phyloP scores from a whole-genome alignment of 1,139 yeast genomes.

The Zygosaccharomyces sapae region DNA sequence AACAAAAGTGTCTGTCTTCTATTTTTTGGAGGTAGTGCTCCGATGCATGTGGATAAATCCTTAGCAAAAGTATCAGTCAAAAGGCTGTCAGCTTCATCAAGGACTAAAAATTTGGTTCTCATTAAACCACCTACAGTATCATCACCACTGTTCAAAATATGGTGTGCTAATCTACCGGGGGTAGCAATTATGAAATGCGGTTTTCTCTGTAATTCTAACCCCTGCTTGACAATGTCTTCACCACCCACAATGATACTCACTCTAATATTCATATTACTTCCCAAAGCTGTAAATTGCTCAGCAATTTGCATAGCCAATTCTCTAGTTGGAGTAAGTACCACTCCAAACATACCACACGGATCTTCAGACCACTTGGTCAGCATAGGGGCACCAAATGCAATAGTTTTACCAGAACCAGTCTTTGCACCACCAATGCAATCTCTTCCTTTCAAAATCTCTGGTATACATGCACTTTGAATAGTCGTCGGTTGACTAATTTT shows the following conservation, averaged over 20 bases:
- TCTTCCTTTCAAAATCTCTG: slow-evolving; percentile 65
- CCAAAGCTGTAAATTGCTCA: slow-evolving; percentile 91
- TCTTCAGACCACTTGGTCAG: slow-evolving; percentile 90
- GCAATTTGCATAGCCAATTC: slow-evolving; percentile 96
- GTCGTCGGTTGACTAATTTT: slow-evolving; percentile 77
- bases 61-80: slow-evolving; percentile 79
- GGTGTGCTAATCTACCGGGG: slow-evolving; percentile 95
- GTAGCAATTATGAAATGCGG: slow-evolving; percentile 97
- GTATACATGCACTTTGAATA: slow-evolving; percentile 86
- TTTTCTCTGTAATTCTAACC: slow-evolving; percentile 69
- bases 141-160: slow-evolving; percentile 81
- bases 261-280: slow-evolving; percentile 80
- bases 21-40: slow-evolving; percentile 62
- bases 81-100: slow-evolving; percentile 95
- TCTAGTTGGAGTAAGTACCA: slow-evolving; percentile 89
- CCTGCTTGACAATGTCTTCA: slow-evolving; percentile 83
- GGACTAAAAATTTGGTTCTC: slow-evolving; percentile 72
- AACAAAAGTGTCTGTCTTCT: slow-evolving; percentile 82
- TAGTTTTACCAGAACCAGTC: slow-evolving; percentile 97
- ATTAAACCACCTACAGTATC: slow-evolving; percentile 78
- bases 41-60: slow-evolving; percentile 70
- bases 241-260: slow-evolving; percentile 90
- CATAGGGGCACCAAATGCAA: slow-evolving; percentile 97
- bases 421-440: slow-evolving; percentile 98
- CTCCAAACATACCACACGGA: slow-evolving; percentile 87